These are phyloP conservation scores for Gnaphalium uliginosum DNA, from an alignment of 129 eudicot genomes.

Conservation along the genomic window DNA sequence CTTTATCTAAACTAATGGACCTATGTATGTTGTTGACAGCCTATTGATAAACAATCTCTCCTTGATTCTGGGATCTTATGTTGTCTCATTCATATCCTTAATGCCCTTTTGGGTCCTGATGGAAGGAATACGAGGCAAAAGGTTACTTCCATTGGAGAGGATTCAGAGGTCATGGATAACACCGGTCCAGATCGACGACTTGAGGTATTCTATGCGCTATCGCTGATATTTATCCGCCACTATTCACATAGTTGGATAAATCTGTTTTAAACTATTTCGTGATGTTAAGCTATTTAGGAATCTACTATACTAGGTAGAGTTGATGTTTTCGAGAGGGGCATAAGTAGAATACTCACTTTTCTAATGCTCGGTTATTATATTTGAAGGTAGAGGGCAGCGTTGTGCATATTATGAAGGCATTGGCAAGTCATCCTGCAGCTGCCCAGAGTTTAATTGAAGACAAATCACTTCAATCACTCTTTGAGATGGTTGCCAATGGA, in stretches of 20 bases:
- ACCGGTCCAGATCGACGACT: slow-evolving; percentile 57
- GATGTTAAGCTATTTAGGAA: not conserved
- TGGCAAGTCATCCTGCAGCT: slow-evolving; percentile 87
- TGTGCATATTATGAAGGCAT: slow-evolving; percentile 97
- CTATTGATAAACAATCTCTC: slow-evolving; percentile 89
- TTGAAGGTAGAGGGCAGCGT: slow-evolving; percentile 92
- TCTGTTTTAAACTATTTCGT: not conserved
- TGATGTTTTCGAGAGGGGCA: not conserved
- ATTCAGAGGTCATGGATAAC: slow-evolving; percentile 25
- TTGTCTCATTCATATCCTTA: slow-evolving; percentile 80
- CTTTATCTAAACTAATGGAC: not conserved
- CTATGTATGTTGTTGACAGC: slow-evolving; percentile 50
- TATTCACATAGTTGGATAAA: not conserved
- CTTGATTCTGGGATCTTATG: slow-evolving; percentile 95
- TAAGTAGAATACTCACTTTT: not conserved
- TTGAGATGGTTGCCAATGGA: slow-evolving; percentile 97
- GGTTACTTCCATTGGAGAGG: slow-evolving; percentile 34
- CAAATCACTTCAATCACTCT: slow-evolving; percentile 79
- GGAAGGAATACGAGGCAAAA: slow-evolving; percentile 43
- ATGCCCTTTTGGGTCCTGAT: slow-evolving; percentile 70
- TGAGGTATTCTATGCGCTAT: slow-evolving; percentile 57
- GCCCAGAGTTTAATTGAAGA: slow-evolving; percentile 98
- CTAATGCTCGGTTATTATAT: not conserved
- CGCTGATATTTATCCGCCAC: not conserved
- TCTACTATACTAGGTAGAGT: not conserved